Conservation (phyloP, 1,139 yeast genomes). For the Candida albicans region DNA sequence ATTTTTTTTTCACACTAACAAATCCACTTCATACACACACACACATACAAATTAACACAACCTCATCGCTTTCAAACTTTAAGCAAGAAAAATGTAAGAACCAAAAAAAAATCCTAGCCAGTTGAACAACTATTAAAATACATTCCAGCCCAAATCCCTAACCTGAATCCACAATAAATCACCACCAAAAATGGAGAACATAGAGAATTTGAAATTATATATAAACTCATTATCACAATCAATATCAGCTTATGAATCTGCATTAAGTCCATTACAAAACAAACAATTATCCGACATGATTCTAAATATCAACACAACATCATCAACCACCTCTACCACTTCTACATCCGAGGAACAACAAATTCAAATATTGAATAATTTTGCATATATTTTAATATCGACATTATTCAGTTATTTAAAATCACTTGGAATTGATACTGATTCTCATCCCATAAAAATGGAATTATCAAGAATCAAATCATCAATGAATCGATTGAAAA, state of each 20-base stretch:
- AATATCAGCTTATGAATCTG: constrained; percentile 28
- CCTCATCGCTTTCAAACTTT: no score
- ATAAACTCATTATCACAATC: constrained; percentile 29
- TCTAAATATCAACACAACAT: constrained; percentile 22
- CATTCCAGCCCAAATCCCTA: neutral
- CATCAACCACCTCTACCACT: no score
- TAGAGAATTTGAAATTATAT: constrained; percentile 30
- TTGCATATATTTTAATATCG: constrained; percentile 47
- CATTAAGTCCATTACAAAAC: constrained; percentile 36
- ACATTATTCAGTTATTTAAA: constrained; percentile 59
- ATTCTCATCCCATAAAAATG: constrained; percentile 60
- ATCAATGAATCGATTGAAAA: constrained; percentile 64
- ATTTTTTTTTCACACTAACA: neutral
- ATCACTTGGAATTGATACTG: constrained; percentile 57
- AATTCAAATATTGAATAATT: constrained; percentile 38
- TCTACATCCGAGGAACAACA: constrained; percentile 31
- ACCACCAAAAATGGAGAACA: constrained; percentile 42
- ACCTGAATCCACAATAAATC: neutral
- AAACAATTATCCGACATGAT: constrained; percentile 37
- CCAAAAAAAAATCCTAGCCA: no score
- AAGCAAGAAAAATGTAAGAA: no score
- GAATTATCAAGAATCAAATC: constrained; percentile 71
- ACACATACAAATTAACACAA: no score
- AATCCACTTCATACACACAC: no score
- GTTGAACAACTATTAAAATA: no score